Evolutionary conservation across 306 rosid species (phyloP), one percentile per base, ranked within the genome.

Genomic region (Gleditsia sinensis): DNA sequence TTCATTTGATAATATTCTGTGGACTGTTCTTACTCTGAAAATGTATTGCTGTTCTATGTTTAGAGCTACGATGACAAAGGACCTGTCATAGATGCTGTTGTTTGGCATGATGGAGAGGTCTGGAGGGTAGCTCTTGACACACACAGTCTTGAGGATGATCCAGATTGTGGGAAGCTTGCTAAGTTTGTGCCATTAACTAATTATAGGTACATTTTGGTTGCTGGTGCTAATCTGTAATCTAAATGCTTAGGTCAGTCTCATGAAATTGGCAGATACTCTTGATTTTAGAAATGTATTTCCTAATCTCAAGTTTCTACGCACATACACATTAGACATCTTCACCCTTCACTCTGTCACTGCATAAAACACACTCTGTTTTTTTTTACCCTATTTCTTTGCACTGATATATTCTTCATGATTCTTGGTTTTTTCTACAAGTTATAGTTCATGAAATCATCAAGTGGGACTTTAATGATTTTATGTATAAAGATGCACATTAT

Each of bases 81-180:
- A 51, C 99, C 99, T 34, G 72, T 82, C 68, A 75, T 94, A 76
- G 96, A 94, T 83, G 95, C 97, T 68, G 93, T 94, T 84, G 97
- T 90, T 30, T 94, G 99, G 99, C 93, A 92, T 68, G 96, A 90
- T 78, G 99, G 97, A 80, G 97, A 92, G 82, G 85, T 87, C 58
- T 94, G 99, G 99, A 88, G 96, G 83, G 96, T 78, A 79, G 96
- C 99, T 80, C 80, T 94, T 76, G 99, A 94, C 79, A 92, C 96
- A 43, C 95, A 84, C 46, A 84, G 86, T 78, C 96, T 94, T 39
- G 97, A 90, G 84, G 97, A 94, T 63, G 87, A 88, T 72, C 84
- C 89, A 9, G 83, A 86, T 28, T 57, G 71, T 75, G 99, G 99
- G 78, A 90, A 86, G 79, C 97, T 94, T 65, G 95, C 95, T 49